phyloP scores from a whole-genome alignment of 1,284 basidiomycete species.

The Austropuccinia psidii region DNA sequence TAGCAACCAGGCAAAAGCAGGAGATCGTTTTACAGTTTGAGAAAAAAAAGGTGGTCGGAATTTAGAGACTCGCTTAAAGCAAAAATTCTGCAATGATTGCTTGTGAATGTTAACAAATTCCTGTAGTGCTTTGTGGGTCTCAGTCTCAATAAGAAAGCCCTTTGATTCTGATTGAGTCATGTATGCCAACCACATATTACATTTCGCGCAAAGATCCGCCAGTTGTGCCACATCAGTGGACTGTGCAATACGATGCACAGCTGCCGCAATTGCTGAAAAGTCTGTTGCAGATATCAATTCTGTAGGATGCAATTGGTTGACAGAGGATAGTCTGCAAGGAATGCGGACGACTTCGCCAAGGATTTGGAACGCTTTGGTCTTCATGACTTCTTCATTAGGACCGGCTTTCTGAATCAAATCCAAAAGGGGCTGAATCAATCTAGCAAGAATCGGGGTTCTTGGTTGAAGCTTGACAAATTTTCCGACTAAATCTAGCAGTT shows the following conservation, averaged over 20 bases:
- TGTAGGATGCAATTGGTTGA: neutral
- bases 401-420: conserved; percentile 15
- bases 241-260: conserved; percentile 4
- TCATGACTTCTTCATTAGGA: neutral
- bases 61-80: neutral
- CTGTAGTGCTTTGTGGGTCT: neutral
- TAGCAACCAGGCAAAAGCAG: conserved; percentile 11
- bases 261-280: neutral
- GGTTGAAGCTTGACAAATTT: conserved; percentile 28
- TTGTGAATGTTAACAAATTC: neutral
- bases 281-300: neutral
- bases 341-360: neutral
- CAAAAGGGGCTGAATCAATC: conserved; percentile 9
- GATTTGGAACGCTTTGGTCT: conserved; percentile 20
- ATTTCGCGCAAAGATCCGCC: neutral
- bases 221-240: neutral
- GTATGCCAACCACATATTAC: conserved; percentile 15
- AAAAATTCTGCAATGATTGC: conserved; percentile 7
- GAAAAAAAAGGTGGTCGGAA: conserved; percentile 14
- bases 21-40: neutral
- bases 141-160: neutral
- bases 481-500: conserved; percentile 21
- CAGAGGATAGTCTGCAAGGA: neutral
- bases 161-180: neutral
- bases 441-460: neutral